A percentile compares a stretch with the other conserved stretches of the same genome.
Conservation (phyloP, 768 basidiomycete species). For the Phaeotremella fagi region DNA sequence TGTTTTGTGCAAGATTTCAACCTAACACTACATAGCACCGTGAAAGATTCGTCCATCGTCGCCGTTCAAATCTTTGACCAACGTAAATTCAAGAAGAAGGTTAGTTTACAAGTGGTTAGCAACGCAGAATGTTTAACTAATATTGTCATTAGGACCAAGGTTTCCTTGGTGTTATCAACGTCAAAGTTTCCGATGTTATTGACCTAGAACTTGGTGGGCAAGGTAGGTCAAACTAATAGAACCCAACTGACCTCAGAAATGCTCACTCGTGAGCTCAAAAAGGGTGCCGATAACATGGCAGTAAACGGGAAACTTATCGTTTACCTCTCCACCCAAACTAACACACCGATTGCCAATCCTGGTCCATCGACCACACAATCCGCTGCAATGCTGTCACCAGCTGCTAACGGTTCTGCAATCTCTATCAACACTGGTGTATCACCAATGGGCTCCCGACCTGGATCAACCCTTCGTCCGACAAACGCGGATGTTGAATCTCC, state of each 20-base stretch:
- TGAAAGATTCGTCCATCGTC: conserved; percentile 95
- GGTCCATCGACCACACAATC: conserved; percentile 56
- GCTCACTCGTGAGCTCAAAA: conserved; percentile 92
- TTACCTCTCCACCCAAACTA: conserved; percentile 87
- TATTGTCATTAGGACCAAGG: conserved; percentile 75
- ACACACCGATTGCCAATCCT: conserved; percentile 75
- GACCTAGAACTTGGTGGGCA: conserved; percentile 90
- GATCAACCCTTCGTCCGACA: conserved; percentile 23
- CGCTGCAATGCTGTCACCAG: conserved; percentile 20
- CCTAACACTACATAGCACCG: conserved; percentile 57
- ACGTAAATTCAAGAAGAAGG: conserved; percentile 92
- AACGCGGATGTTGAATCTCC: conserved; percentile 34
- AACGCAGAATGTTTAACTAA: too few species aligned
- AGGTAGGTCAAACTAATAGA: conserved; percentile 56
- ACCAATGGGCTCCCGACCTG: conserved; percentile 37
- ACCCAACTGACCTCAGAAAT: conserved; percentile 61
- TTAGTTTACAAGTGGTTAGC: conserved; percentile 2
- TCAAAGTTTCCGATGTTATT: conserved; percentile 80
- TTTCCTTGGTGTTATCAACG: conserved; percentile 94
- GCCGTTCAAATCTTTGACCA: conserved; percentile 99
- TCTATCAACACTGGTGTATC: conserved; percentile 55
- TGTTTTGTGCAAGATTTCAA: neutral
- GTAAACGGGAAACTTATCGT: conserved; percentile 97
- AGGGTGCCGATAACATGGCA: conserved; percentile 96
- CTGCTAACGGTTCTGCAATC: conserved; percentile 33